phyloP scores from a whole-genome alignment of 2,329 filamentous ascomycete species.

The Orbilia brochopaga region DNA sequence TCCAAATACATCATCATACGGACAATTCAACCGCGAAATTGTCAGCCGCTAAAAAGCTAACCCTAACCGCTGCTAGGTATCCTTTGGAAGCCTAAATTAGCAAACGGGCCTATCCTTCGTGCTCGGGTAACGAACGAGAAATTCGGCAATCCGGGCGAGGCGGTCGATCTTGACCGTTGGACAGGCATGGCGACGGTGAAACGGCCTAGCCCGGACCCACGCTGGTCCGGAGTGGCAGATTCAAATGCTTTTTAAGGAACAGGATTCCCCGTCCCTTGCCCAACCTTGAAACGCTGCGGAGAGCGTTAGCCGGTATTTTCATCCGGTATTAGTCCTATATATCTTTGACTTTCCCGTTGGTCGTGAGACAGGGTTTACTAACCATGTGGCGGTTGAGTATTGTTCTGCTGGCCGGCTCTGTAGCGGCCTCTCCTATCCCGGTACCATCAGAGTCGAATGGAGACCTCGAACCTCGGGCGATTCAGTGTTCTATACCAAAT shows the following conservation, averaged over 20 bases:
- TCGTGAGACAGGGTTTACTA: neutral
- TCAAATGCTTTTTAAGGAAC: neutral
- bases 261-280: neutral
- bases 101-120: neutral
- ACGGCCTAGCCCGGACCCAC: neutral
- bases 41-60: neutral
- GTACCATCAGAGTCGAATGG: neutral
- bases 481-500: neutral
- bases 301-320: neutral
- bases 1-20: neutral
- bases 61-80: neutral
- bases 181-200: neutral
- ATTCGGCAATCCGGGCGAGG: neutral
- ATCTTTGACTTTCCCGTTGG: neutral
- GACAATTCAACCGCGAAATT: neutral
- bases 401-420: neutral
- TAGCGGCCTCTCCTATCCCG: neutral
- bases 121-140: neutral
- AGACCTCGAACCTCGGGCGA: neutral
- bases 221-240: neutral
- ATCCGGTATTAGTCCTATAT: neutral
- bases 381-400: slow-evolving; percentile 1
- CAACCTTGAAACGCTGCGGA: neutral
- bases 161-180: neutral
- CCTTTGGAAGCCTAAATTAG: slow-evolving; percentile 6